Percentiles rank a stretch among this genome's conserved stretches.
These are phyloP conservation scores for Leccinum pachyderme DNA, from an alignment of 1,284 basidiomycete genomes.

Conservation along the genomic window DNA sequence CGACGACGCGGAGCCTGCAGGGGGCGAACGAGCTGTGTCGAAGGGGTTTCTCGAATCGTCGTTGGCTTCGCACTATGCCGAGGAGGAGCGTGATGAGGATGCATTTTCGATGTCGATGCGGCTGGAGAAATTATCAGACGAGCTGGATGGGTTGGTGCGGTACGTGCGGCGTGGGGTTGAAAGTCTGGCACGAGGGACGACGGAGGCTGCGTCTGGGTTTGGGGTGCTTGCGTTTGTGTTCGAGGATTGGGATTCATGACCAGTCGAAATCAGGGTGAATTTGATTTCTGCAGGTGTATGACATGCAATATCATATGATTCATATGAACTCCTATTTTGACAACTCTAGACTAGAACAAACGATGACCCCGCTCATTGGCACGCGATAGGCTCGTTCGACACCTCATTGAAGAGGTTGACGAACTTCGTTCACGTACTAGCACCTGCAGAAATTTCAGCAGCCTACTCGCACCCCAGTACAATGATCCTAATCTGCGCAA, in stretches of 20 bases:
- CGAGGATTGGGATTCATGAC: constrained; percentile 71
- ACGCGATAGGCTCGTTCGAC: background rate
- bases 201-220: constrained; percentile 61
- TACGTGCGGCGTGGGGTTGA: constrained; percentile 67
- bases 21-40: constrained; percentile 16
- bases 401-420: background rate
- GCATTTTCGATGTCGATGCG: constrained; percentile 35
- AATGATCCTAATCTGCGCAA: background rate
- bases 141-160: constrained; percentile 68
- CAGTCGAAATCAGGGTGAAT: no score
- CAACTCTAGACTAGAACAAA: no score
- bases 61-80: background rate
- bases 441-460: background rate
- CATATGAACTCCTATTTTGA: no score
- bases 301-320: no score
- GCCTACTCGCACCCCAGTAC: background rate
- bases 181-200: constrained; percentile 52
- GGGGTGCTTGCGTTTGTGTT: constrained; percentile 73
- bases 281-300: no score
- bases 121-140: constrained; percentile 61
- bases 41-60: constrained; percentile 38
- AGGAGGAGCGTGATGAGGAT: constrained; percentile 26
- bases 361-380: background rate
- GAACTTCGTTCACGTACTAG: background rate
- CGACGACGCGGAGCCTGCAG: background rate